Base-by-base conservation (phyloP, 805 yeast species). In the Myxozyma geophila region DNA sequence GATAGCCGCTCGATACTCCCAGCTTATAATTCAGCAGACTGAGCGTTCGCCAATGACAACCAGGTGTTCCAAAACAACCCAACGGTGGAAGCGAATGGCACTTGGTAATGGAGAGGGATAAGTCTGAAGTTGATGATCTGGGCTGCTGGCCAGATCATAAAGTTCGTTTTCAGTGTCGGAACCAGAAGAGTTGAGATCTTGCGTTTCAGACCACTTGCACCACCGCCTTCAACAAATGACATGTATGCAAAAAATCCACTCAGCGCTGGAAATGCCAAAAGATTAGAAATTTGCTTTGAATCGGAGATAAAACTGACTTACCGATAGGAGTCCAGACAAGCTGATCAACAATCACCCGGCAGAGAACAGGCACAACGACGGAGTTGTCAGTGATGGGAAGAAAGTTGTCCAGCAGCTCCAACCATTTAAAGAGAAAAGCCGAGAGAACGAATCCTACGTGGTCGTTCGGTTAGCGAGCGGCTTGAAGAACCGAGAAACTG, bases 51-150 rank as follows among this genome's bases (percentile, higher is more conserved):
- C 83, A 90, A 85, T 0, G 96, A 91, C 55, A 93, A 78, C 77
- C 89, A 92, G 59, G 97, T 92, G 74, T 95, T 93, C 98, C 99
- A 93, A 43, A 93, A 78, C 19, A 93, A 96, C 36, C 96, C 93
- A 6, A 95, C 80, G 77, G 89, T 79, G 8, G 95, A 88, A 60
- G 96, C 87, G 74, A 95, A 93, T 0, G 98, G 97, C 5, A 93
- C 96, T 75, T 93, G 98, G 69, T 86, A 84, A 50, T 86, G 86
- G 7, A 86, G 82, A 0, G 98, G 98, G 1, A 91, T 82, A 7
- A 89, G 71, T 52, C 86, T 81, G 72, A 93, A 90, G 76, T 93
- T 95, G 66, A 87, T 67, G 59, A 86, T 71, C 76, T 95, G 98
- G 67, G 95, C 89, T 0, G 84, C 75, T 0, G 98, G 98, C 99